These are phyloP conservation scores for Lepraria neglecta DNA, from an alignment of 495 filamentous ascomycete genomes.

Conservation along the genomic window DNA sequence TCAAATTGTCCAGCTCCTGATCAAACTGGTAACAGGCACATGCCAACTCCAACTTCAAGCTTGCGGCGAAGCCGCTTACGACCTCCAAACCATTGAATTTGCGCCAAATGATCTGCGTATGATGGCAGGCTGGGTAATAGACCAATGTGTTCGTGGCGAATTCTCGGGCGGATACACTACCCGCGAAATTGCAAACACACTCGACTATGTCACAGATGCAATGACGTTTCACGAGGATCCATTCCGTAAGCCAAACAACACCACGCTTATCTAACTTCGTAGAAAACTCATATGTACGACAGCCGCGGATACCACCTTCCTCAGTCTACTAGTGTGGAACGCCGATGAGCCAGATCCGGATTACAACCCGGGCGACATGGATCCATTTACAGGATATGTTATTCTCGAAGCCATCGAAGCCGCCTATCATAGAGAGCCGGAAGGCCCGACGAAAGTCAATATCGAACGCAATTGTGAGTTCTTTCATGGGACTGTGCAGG, in stretches of 20 bases:
- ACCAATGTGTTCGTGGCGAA: not conserved
- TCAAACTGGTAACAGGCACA: not conserved
- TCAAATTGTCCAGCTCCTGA: not conserved
- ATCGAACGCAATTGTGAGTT: not conserved
- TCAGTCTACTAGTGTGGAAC: slow-evolving; percentile 7
- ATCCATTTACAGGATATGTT: not conserved
- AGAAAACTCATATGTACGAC: not conserved
- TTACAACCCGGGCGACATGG: slow-evolving; percentile 6
- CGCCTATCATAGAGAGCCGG: not conserved
- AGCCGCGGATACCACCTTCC: not conserved
- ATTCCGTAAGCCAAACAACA: not conserved
- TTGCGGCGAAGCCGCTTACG: not conserved
- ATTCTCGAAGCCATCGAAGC: not conserved
- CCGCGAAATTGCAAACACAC: not conserved
- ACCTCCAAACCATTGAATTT: not conserved
- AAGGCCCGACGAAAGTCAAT: not conserved
- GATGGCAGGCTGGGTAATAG: slow-evolving; percentile 16
- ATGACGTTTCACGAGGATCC: not conserved
- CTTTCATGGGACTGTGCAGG: not conserved
- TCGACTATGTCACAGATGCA: not conserved
- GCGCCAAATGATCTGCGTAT: not conserved
- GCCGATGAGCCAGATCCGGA: not conserved
- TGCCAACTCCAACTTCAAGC: slow-evolving; percentile 9
- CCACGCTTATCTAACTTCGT: not conserved
- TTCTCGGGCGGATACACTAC: not conserved